phyloP scores from a whole-genome alignment of 305 asterid species.

The Ajuga reptans region DNA sequence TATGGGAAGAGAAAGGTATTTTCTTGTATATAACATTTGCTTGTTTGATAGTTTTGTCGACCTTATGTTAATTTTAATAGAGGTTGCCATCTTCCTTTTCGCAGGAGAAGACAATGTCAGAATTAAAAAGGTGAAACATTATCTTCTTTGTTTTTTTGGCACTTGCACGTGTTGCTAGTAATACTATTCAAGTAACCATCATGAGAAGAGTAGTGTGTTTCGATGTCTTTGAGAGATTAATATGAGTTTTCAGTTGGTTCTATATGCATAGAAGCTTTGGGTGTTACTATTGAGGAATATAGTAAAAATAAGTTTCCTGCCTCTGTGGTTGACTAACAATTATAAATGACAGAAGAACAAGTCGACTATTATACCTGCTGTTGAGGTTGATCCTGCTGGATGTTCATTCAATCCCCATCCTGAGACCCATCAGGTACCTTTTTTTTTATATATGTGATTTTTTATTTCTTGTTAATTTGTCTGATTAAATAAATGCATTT shows the following conservation, averaged over 20 bases:
- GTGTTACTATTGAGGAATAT: conserved; percentile 5
- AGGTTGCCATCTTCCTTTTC: conserved; percentile 8
- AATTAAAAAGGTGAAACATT: conserved; percentile 44
- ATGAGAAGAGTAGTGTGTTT: background rate
- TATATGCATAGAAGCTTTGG: background rate
- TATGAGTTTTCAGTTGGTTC: conserved; percentile 4
- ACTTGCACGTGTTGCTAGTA: background rate
- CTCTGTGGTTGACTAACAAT: conserved; percentile 12
- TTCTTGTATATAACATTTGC: conserved; percentile 10
- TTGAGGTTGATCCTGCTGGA: conserved; percentile 83
- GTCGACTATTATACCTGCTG: conserved; percentile 71
- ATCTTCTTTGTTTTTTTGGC: background rate
- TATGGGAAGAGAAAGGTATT: conserved; percentile 63
- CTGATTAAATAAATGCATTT: background rate
- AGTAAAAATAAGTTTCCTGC: background rate
- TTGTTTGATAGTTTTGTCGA: background rate
- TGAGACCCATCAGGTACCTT: conserved; percentile 76
- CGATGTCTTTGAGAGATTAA: background rate
- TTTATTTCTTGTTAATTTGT: background rate
- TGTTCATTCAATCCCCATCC: conserved; percentile 89
- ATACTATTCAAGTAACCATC: background rate
- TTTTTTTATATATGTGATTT: background rate
- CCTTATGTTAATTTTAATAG: conserved; percentile 22
- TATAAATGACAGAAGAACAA: conserved; percentile 47
- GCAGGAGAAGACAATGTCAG: conserved; percentile 47